A percentile compares a stretch with the other conserved stretches of the same genome.
Evolutionary conservation across 2,329 filamentous ascomycete species (phyloP).

Genomic region (Capronia epimyces): DNA sequence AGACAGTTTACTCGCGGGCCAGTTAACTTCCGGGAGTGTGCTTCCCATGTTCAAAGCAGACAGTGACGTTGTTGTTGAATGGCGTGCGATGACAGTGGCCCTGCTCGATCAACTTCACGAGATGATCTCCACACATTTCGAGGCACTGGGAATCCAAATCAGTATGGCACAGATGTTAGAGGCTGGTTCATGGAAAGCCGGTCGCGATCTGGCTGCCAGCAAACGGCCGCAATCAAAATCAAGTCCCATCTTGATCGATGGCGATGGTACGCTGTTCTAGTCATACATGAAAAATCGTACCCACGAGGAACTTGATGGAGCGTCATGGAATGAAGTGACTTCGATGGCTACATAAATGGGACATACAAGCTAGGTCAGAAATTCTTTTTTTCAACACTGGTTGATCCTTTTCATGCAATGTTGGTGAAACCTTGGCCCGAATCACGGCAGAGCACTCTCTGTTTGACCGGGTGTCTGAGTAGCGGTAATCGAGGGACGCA

Average conservation of each 20-base stretch:
- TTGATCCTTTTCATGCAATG: no score
- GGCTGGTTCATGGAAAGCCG: slow-evolving; percentile 31
- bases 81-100: slow-evolving; percentile 13
- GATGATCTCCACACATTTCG: slow-evolving; percentile 33
- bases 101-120: slow-evolving; percentile 27
- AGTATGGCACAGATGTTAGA: slow-evolving; percentile 32
- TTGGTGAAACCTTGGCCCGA: no score
- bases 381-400: no score
- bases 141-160: slow-evolving; percentile 42
- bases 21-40: slow-evolving; percentile 3
- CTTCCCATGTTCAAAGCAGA: slow-evolving; percentile 4
- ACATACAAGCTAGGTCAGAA: no score
- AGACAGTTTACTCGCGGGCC: background rate
- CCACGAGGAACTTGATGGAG: no score
- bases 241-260: slow-evolving; percentile 25
- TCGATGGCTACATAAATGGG: no score
- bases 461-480: no score
- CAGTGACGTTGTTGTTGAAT: slow-evolving; percentile 12
- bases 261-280: slow-evolving; percentile 24
- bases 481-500: no score
- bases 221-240: slow-evolving; percentile 34
- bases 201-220: slow-evolving; percentile 34
- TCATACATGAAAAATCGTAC: no score
- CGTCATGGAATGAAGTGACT: no score
- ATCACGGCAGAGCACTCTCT: no score